Percentiles rank a stretch among this genome's conserved stretches.
These are phyloP conservation scores for Pythium dissimile DNA, from an alignment of 352 stramenopile species.

Conservation along the genomic window DNA sequence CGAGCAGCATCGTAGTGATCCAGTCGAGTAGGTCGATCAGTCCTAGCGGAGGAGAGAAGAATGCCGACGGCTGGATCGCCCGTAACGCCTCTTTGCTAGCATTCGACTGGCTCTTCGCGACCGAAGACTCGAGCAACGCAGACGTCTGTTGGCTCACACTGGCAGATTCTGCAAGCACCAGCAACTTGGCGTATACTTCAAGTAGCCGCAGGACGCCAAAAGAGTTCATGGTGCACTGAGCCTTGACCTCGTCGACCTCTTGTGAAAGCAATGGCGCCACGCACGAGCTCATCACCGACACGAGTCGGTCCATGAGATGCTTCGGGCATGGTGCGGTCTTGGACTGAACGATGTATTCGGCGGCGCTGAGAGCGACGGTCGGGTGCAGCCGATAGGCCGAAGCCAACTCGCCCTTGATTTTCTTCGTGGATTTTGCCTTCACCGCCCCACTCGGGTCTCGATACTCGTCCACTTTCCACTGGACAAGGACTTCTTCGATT, in stretches of 20 bases:
- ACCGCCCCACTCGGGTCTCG: neutral
- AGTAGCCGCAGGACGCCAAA: slow-evolving; percentile 65
- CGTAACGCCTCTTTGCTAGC: slow-evolving; percentile 35
- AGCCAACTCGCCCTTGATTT: slow-evolving; percentile 21
- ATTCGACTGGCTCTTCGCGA: slow-evolving; percentile 36
- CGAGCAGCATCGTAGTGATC: slow-evolving; percentile 46
- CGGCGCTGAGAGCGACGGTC: slow-evolving; percentile 54
- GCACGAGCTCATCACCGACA: slow-evolving; percentile 35
- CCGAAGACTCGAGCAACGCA: slow-evolving; percentile 28
- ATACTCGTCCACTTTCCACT: slow-evolving; percentile 59
- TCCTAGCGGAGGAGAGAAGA: slow-evolving; percentile 50
- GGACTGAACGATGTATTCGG: slow-evolving; percentile 64
- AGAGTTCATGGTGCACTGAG: slow-evolving; percentile 43
- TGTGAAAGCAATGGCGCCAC: slow-evolving; percentile 45
- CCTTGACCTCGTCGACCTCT: slow-evolving; percentile 33
- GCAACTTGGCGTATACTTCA: slow-evolving; percentile 67
- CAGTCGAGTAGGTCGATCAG: slow-evolving; percentile 48
- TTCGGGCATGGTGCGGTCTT: slow-evolving; percentile 43
- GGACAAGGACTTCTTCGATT: slow-evolving; percentile 49
- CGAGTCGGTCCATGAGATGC: slow-evolving; percentile 43
- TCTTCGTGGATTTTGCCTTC: slow-evolving; percentile 31
- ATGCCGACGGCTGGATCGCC: slow-evolving; percentile 53
- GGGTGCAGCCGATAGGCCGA: slow-evolving; percentile 40
- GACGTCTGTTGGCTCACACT: slow-evolving; percentile 49
- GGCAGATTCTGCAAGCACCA: slow-evolving; percentile 46